Conservation (phyloP, 2,329 filamentous ascomycete genomes). For the Venturia effusa region DNA sequence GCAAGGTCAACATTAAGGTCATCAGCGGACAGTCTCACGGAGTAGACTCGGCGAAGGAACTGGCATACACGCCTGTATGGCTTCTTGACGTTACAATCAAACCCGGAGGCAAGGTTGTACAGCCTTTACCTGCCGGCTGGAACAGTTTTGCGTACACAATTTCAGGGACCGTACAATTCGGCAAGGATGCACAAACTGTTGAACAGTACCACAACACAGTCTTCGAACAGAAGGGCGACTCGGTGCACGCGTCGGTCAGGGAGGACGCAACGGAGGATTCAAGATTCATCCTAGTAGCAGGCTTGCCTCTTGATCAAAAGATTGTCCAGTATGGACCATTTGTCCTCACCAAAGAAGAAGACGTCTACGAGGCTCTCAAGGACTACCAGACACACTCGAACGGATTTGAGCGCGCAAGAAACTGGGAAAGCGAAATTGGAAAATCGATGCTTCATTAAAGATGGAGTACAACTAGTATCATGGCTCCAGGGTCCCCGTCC, state of each 20-base stretch:
- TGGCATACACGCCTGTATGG: slow-evolving; percentile 98
- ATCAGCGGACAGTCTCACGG: slow-evolving; percentile 80
- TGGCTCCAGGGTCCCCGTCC: background rate
- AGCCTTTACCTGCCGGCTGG: slow-evolving; percentile 69
- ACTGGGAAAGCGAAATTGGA: slow-evolving; percentile 80
- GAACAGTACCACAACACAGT: slow-evolving; percentile 78
- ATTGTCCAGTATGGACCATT: slow-evolving; percentile 81
- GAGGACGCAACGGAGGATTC: slow-evolving; percentile 52
- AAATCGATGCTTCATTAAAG: slow-evolving; percentile 50
- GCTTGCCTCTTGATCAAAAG: slow-evolving; percentile 67
- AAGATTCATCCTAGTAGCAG: slow-evolving; percentile 62
- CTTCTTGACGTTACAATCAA: slow-evolving; percentile 71
- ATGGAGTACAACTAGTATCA: background rate
- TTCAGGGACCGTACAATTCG: slow-evolving; percentile 59
- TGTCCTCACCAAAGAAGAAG: slow-evolving; percentile 61
- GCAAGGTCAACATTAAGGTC: slow-evolving; percentile 71
- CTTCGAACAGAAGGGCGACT: slow-evolving; percentile 70
- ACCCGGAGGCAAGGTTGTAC: slow-evolving; percentile 67
- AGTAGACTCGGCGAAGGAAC: slow-evolving; percentile 75
- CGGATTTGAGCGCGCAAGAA: slow-evolving; percentile 68
- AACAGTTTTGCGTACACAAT: slow-evolving; percentile 84
- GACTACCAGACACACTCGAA: slow-evolving; percentile 65
- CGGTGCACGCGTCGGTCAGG: slow-evolving; percentile 59
- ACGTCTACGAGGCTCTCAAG: slow-evolving; percentile 64
- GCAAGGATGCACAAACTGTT: slow-evolving; percentile 42